Percentiles rank a stretch among this genome's conserved stretches.
Conservation (phyloP, 306 rosid species). For the Heteromeles arbutifolia region DNA sequence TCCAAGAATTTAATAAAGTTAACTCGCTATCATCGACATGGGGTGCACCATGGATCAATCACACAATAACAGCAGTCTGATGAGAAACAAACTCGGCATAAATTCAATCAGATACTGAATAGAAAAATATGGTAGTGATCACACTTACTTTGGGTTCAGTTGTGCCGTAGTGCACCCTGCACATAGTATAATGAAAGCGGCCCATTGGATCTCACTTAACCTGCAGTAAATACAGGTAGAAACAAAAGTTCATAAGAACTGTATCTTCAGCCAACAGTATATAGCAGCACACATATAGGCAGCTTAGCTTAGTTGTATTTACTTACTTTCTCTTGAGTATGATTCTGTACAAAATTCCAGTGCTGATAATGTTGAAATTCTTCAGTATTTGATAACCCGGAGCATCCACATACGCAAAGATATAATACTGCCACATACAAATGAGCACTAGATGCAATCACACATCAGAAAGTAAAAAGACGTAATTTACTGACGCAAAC, state of each 20-base stretch:
- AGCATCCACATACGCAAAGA: constrained; percentile 92
- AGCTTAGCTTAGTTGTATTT: not conserved
- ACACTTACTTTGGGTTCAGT: constrained; percentile 73
- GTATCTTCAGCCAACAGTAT: not conserved
- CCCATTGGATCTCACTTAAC: constrained; percentile 97
- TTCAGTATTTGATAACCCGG: constrained; percentile 95
- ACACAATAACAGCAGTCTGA: not conserved
- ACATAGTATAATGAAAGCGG: constrained; percentile 85
- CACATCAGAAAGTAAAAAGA: constrained; percentile 14
- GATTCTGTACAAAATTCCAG: constrained; percentile 84
- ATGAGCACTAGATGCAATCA: constrained; percentile 20
- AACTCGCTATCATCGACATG: not conserved
- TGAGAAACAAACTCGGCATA: not conserved
- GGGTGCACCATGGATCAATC: not conserved
- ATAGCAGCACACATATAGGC: not conserved
- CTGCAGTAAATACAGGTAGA: constrained; percentile 39
- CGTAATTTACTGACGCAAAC: not conserved
- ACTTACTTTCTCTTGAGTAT: constrained; percentile 76
- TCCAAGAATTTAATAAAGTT: not conserved
- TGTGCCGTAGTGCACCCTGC: constrained; percentile 96
- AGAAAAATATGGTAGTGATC: constrained; percentile 6
- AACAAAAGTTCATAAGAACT: constrained; percentile 8
- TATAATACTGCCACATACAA: constrained; percentile 72
- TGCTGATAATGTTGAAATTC: constrained; percentile 85
- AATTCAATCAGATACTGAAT: constrained; percentile 9